These are phyloP conservation scores for Antitrichia curtipendula DNA, from an alignment of 225 moss, liverwort and hornwort genomes.

Conservation along the genomic window DNA sequence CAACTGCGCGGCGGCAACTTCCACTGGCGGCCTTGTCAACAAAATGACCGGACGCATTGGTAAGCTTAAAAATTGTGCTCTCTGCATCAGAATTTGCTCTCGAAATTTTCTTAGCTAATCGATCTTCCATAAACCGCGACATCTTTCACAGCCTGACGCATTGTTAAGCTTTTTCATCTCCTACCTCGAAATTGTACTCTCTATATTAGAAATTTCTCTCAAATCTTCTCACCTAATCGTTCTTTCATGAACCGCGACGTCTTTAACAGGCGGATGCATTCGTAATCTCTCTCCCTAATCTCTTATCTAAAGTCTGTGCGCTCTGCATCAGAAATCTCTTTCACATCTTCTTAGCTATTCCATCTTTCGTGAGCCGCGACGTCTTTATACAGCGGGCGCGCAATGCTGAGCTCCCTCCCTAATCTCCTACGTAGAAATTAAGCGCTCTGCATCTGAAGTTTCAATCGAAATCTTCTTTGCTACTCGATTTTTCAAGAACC, in stretches of 20 bases:
- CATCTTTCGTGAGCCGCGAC: neutral
- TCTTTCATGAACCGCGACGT: neutral
- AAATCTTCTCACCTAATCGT: neutral
- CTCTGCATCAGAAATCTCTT: neutral
- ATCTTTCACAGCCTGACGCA: neutral
- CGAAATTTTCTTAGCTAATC: neutral
- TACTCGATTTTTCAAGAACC: neutral
- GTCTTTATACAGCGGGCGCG: neutral
- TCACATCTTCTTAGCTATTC: neutral
- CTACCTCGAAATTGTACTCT: neutral
- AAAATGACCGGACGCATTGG: conserved; percentile 93
- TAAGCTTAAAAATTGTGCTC: neutral
- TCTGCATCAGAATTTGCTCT: neutral
- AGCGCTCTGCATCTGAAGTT: neutral
- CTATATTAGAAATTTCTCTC: neutral
- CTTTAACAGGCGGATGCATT: too few relatives aligned
- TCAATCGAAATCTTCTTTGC: neutral
- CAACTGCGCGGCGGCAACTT: conserved; percentile 84
- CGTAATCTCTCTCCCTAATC: neutral
- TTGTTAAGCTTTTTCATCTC: neutral
- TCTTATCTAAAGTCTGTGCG: neutral
- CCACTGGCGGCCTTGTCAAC: conserved; percentile 95
- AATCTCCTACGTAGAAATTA: neutral
- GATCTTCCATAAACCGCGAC: neutral
- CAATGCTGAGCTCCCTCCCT: neutral